Base-by-base conservation (phyloP, 768 basidiomycete species). In the Peribolospora baueri region DNA sequence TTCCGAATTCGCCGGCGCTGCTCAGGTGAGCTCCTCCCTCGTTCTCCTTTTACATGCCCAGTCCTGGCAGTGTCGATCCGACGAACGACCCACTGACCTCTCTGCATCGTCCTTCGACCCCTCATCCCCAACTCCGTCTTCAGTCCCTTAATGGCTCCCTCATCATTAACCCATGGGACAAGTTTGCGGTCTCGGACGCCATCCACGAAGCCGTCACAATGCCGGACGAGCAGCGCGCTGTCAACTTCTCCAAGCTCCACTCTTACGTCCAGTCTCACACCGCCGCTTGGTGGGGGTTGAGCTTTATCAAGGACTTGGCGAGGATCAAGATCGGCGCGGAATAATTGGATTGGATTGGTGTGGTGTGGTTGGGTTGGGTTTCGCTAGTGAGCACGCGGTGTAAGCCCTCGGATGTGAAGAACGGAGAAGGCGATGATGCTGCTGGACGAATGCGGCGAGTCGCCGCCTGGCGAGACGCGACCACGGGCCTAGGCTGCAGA, bases 111-210 rank as follows among this genome's bases (percentile, higher is more conserved):
- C 25, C 25, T 25, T 25, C 25, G 25, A 42, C 49, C 1, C 8
- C 45, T 42, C 36, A 9, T 11, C 25, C 39, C 2, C 46, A 5
- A 7, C 6, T n/a, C 25, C 5, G 36, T 56, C 61, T 62, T 7
- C 62, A 65, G 56, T 65, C 63, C 9, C 56, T 98, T 58, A 95
- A 97, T 66, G 93, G 93, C 25, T 84, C 82, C 42, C 75, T 98
- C 61, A 87, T 98, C 65, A 87, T 97, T 63, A 98, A 98, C 71
- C 93, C 93, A 9, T 90, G 93, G 91, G 93, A 97, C 67, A 83
- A 83, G n/a, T 90, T 95, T 67, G 81, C 88, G 63, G 87, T 93
- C 51, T 93, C 93, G 1, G 81, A 95, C 64, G 87, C 88, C n/a
- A 93, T 98, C 56, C 81, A 87, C 68, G 81, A 85, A 67, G 87